Evolutionary conservation across 371 early-diverging fungal genomes (phyloP).

Genomic region (Circinella umbellata): DNA sequence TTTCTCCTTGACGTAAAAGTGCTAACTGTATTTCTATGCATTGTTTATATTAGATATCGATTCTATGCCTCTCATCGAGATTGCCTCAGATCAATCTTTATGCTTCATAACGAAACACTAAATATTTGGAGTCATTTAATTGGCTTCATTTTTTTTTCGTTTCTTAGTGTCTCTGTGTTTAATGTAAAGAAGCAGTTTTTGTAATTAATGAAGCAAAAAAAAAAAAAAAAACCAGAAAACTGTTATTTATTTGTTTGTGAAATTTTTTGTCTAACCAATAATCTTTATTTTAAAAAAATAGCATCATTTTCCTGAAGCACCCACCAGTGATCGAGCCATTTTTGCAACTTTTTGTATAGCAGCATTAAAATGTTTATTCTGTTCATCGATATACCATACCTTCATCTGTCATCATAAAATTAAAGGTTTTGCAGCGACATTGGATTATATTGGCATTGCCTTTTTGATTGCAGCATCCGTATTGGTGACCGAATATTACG

Average conservation of each 20-base stretch:
- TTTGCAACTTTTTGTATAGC: conserved; percentile 67
- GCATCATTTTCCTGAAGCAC: conserved; percentile 59
- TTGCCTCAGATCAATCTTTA: conserved; percentile 66
- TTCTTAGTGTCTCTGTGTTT: conserved; percentile 58
- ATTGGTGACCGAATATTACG: conserved; percentile 65
- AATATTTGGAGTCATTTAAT: conserved; percentile 77
- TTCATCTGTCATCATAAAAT: conserved; percentile 65
- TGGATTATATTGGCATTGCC: conserved; percentile 76
- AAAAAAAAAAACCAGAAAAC: not conserved
- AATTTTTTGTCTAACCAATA: no score
- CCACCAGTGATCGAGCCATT: conserved; percentile 55
- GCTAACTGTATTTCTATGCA: not conserved
- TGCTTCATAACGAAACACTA: conserved; percentile 74
- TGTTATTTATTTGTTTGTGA: not conserved
- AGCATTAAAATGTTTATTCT: conserved; percentile 69
- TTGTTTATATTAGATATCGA: conserved; percentile 45
- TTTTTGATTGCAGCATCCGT: conserved; percentile 70
- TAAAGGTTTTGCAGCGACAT: conserved; percentile 65
- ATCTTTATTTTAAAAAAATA: not conserved
- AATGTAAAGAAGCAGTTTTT: conserved; percentile 33
- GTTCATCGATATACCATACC: conserved; percentile 73
- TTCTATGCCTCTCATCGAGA: conserved; percentile 57
- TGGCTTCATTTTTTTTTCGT: conserved; percentile 63
- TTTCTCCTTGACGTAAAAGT: not conserved
- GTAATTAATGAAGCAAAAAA: not conserved